These are phyloP conservation scores for Psilocybe cyanescens DNA, from an alignment of 768 basidiomycete genomes.

Conservation along the genomic window DNA sequence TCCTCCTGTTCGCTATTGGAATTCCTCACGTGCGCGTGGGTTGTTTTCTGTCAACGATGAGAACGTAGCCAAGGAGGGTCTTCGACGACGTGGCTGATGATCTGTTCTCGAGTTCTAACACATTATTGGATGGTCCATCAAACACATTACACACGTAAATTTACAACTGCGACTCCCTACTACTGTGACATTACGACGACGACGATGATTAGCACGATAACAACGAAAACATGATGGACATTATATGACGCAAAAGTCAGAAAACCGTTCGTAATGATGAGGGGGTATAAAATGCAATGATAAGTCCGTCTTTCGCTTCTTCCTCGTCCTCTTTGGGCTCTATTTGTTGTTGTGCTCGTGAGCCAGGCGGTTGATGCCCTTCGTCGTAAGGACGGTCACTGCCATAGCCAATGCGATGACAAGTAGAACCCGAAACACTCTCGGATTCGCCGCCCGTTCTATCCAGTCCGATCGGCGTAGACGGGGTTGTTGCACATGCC, in stretches of 20 bases:
- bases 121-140: too few relatives aligned
- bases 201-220: too few relatives aligned
- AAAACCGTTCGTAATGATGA: neutral
- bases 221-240: neutral
- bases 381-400: neutral
- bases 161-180: too few relatives aligned
- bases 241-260: neutral
- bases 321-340: neutral
- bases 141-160: too few relatives aligned
- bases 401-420: neutral
- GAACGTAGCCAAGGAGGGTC: neutral
- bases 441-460: neutral
- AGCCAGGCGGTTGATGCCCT: neutral
- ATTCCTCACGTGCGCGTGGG: neutral
- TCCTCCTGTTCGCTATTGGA: too few relatives aligned
- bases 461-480: slow-evolving; percentile 8
- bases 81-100: too few relatives aligned
- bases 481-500: neutral
- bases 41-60: neutral
- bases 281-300: neutral
- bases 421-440: neutral
- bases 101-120: too few relatives aligned
- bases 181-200: too few relatives aligned
- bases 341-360: neutral
- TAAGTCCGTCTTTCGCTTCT: neutral